A percentile compares a stretch with the other conserved stretches of the same genome.
These are phyloP conservation scores for Aspergillus ruber DNA, from an alignment of 2,329 filamentous ascomycete species.

Conservation along the genomic window DNA sequence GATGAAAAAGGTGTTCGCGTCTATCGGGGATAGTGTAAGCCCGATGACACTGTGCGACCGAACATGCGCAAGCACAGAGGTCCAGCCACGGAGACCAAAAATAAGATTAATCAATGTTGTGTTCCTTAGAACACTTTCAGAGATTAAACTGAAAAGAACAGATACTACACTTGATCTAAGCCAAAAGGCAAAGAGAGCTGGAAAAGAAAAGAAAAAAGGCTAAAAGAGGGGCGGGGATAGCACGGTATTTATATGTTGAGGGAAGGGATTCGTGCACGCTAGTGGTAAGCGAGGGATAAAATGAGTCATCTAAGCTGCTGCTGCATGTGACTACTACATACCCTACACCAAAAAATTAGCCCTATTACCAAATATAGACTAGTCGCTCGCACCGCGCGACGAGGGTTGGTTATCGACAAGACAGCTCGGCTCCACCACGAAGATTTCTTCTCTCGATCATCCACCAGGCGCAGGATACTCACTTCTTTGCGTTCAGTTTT, in stretches of 20 bases:
- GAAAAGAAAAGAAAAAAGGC: slow-evolving; percentile 37
- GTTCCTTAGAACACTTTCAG: slow-evolving; percentile 72
- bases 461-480: slow-evolving; percentile 71
- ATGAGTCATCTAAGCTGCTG: too few species aligned
- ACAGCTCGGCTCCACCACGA: slow-evolving; percentile 25
- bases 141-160: slow-evolving; percentile 98
- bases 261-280: slow-evolving; percentile 13
- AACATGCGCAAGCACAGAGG: slow-evolving; percentile 70
- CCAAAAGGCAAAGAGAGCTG: slow-evolving; percentile 52
- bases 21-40: slow-evolving; percentile 68
- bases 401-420: background rate
- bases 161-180: slow-evolving; percentile 95
- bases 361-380: slow-evolving; percentile 13
- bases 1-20: slow-evolving; percentile 64
- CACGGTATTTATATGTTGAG: slow-evolving; percentile 24
- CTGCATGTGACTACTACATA: slow-evolving; percentile 7
- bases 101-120: slow-evolving; percentile 77
- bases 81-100: slow-evolving; percentile 53
- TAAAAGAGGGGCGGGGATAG: slow-evolving; percentile 17
- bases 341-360: slow-evolving; percentile 14
- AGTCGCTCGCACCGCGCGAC: slow-evolving; percentile 19
- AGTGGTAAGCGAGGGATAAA: background rate
- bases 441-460: slow-evolving; percentile 22
- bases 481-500: slow-evolving; percentile 68
- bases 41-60: slow-evolving; percentile 63